Conservation (phyloP, 2,329 filamentous ascomycete species). For the Biscogniauxia mediterranea region DNA sequence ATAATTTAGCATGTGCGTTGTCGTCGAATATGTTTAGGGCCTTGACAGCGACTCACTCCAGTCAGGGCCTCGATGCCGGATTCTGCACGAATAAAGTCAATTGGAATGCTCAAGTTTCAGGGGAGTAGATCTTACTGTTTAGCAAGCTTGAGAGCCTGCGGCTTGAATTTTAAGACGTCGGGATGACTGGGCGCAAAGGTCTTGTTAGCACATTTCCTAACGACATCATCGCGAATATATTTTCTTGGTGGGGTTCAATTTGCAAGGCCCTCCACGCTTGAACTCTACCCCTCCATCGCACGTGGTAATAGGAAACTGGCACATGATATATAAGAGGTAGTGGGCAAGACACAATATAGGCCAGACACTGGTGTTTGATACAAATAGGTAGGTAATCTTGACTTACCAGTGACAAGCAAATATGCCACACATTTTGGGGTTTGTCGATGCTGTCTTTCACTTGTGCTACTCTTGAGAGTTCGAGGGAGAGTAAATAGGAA, state of each 20-base stretch:
- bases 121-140: constrained; percentile 72
- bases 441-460: neutral
- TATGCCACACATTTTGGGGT: constrained; percentile 83
- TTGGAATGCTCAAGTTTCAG: constrained; percentile 24
- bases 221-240: constrained; percentile 11
- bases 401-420: constrained; percentile 90
- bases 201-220: constrained; percentile 17
- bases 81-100: constrained; percentile 54
- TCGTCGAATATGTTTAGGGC: constrained; percentile 5
- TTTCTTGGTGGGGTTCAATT: constrained; percentile 28
- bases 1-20: constrained; percentile 21
- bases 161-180: constrained; percentile 95
- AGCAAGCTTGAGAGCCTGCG: constrained; percentile 85
- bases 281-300: constrained; percentile 37
- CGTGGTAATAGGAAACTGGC: neutral
- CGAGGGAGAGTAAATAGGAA: neutral
- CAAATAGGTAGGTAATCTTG: constrained; percentile 11
- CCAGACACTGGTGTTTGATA: neutral
- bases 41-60: constrained; percentile 73
- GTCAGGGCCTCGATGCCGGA: constrained; percentile 95
- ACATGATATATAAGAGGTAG: constrained; percentile 4
- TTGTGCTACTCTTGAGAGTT: neutral
- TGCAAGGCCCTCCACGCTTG: constrained; percentile 6
- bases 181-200: constrained; percentile 62
- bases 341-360: constrained; percentile 4